Evolutionary conservation across 768 basidiomycete genomes (phyloP), one percentile per base, ranked within the genome.

Genomic region (Leccinum subtestaceum): DNA sequence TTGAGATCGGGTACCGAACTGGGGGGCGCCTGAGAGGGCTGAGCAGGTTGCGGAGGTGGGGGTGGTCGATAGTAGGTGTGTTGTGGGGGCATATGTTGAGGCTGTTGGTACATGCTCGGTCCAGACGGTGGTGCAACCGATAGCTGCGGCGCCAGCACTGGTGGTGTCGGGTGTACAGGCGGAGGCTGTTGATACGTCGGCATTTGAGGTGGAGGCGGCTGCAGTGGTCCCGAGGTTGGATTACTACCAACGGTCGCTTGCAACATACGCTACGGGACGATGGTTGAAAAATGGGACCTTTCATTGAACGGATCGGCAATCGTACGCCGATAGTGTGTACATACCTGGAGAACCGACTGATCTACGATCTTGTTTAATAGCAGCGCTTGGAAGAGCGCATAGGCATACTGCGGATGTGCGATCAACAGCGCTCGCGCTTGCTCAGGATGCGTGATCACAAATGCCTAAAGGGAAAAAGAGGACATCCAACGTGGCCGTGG

Each of bases 301-400:
- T 50, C 17, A 0, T 57, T 34, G 43, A 45, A 48, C 23, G 43
- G 52, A 47, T 52, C 59, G 58, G 59, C 19, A 19, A 38, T 27
- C 25, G 17, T 45, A 54, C 38, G 58, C 62, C 67, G 60, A 7
- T 9, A 19, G 27, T n/a, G 38, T 48, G 31, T n/a, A 58, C 61
- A 36, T 80, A 63, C 92, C 88, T 91, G 85, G 3, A 99, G 79
- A 51, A 97, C 85, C 5, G 85, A 83, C 3, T 91, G 83, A 63
- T 98, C 95, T 43, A 98, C 91, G 17, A 98, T 92, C 67, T 95
- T 92, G 81, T 95, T 93, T 51, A 98, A 76, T 9, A 98, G 77
- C 62, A 99, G 82, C 0, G 93, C 90, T 75, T 98, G 95, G 79
- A 98, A 97, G 13, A 98, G 81, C 4, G 97, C 97, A 72, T 98